Base-by-base conservation (phyloP, 1,284 basidiomycete genomes). In the Marasmius sp. region DNA sequence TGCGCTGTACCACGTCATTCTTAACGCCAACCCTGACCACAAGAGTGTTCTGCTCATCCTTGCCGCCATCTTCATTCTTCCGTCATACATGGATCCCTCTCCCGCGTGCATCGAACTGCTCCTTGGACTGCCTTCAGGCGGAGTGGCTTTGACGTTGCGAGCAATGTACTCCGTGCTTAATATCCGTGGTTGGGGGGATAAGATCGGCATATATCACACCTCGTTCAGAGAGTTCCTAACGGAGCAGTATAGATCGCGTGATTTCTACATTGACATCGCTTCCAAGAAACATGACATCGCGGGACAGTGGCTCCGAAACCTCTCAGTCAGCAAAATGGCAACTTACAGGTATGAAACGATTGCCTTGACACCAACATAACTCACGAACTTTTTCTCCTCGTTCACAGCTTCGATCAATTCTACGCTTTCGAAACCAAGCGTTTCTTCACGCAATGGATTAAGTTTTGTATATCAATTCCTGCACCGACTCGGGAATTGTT, bases 1-100 rank as follows among this genome's bases (percentile, higher is more conserved):
- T 75, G 14, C 36, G 7, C 57, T 58, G 9, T 58, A 49, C 43
- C 41, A 34, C 5, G 14, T 27, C 16, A 47, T 58, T 4, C 33
- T 58, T 1, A 3, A 20, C 16, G 45, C 22, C 12, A 9, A 49
- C 27, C 45, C 57, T 36, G 14, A 58, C n/a, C 52, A 4, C 11
- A 18, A 18, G 5, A 8, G 20, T 9, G 8, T 38, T 18, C 2
- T 34, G 16, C 34, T 36, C 37, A 18, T 54, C 2, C 6, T 38
- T 37, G 34, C 34, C 6, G 6, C 38, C 4, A 11, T 37, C 37
- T 14, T 34, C 37, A 33, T 54, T 7, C 16, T 11, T n/a, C 33
- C 16, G 16, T 6, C 16, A 47, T 2, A 47, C 7, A 8, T 47
- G 16, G 16, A 16, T 2, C 33, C 27, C 52, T 37, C 52, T 4